Evolutionary conservation across 2,329 filamentous ascomycete genomes (phyloP).

Genomic region (Chaetomiaceae sp.): DNA sequence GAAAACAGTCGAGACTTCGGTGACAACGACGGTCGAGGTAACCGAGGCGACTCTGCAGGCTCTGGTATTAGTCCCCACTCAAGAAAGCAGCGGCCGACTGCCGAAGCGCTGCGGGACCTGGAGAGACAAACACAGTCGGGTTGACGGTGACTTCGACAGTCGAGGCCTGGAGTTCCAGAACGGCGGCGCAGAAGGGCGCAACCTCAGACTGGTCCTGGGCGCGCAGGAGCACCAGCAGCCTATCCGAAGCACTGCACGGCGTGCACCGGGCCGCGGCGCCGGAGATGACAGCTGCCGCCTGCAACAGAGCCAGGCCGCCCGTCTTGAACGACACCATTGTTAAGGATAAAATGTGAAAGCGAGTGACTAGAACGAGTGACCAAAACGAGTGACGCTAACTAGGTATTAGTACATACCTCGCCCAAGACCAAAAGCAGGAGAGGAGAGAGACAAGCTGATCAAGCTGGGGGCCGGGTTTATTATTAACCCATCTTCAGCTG

Average conservation of each 20-base stretch:
- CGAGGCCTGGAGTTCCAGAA: not conserved
- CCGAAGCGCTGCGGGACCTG: too few relatives aligned
- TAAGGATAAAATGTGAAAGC: not conserved
- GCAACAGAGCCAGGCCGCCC: constrained; percentile 1
- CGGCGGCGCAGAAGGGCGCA: not conserved
- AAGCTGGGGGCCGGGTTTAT: too few relatives aligned
- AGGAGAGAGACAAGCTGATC: too few relatives aligned
- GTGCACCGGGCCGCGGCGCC: not conserved
- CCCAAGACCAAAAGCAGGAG: too few relatives aligned
- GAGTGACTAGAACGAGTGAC: too few relatives aligned
- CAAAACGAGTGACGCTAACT: too few relatives aligned
- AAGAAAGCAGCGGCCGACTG: too few relatives aligned
- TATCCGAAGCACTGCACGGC: not conserved
- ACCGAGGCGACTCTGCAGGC: not conserved
- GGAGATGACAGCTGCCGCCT: constrained; percentile 4
- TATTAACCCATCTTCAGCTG: too few relatives aligned
- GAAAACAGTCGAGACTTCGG: not conserved
- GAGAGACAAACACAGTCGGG: not conserved
- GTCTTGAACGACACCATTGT: not conserved
- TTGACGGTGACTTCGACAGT: constrained; percentile 4
- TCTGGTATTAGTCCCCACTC: not conserved
- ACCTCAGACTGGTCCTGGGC: not conserved
- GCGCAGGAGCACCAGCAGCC: constrained; percentile 4
- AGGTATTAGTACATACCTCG: too few relatives aligned
- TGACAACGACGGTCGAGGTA: constrained; percentile 1